Conservation (phyloP, 1,284 basidiomycete species). For the Tilletia walkeri region DNA sequence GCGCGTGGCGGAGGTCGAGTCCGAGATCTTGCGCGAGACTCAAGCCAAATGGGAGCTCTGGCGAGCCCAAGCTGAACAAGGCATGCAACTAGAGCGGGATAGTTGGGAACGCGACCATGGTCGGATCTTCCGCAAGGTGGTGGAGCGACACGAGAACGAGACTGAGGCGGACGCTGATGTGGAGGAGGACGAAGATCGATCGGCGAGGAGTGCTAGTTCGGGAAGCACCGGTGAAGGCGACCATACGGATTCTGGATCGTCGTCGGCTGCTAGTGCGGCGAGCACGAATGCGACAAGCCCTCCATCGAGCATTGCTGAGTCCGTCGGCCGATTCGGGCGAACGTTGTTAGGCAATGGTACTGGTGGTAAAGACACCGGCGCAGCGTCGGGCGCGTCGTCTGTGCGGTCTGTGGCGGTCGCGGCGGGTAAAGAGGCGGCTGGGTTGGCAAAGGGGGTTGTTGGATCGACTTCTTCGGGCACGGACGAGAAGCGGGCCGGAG, state of each 20-base stretch:
- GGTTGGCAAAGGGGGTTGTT: background rate
- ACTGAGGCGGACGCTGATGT: background rate
- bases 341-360: background rate
- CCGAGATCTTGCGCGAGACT: slow-evolving; percentile 17
- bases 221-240: background rate
- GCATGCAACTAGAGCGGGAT: background rate
- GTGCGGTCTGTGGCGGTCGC: background rate
- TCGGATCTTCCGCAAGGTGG: slow-evolving; percentile 15
- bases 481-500: background rate
- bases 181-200: slow-evolving; percentile 8
- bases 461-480: background rate
- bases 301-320: slow-evolving; percentile 9
- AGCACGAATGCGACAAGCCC: slow-evolving; percentile 4
- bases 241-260: background rate
- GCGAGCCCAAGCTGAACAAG: slow-evolving; percentile 3
- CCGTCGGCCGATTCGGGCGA: background rate
- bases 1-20: slow-evolving; percentile 14
- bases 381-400: background rate
- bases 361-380: too few relatives aligned
- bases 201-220: background rate
- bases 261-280: background rate
- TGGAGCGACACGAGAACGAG: background rate
- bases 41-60: slow-evolving; percentile 15
- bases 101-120: slow-evolving; percentile 11
- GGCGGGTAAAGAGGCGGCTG: background rate